These are phyloP conservation scores for Taxillus chinensis DNA, from an alignment of 164 flowering plant species.

Conservation along the genomic window DNA sequence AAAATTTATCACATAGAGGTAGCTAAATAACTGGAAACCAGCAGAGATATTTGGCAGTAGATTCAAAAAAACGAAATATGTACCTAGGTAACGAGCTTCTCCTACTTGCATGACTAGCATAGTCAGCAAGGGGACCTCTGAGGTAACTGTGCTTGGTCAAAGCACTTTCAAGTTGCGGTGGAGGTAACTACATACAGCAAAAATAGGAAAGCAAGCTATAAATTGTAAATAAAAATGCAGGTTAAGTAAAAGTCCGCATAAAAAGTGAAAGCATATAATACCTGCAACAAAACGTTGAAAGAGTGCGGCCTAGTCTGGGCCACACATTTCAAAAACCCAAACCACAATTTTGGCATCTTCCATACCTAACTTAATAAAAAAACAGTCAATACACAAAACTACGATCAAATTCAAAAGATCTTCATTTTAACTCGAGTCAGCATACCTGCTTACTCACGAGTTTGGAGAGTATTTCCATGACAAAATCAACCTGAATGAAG, in stretches of 20 bases:
- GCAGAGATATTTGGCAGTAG: no score
- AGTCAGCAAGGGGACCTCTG: constrained; percentile 61
- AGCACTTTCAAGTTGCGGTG: constrained; percentile 82
- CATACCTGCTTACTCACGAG: constrained; percentile 90
- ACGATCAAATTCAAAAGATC: not conserved
- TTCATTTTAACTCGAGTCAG: not conserved
- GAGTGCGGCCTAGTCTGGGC: constrained; percentile 97
- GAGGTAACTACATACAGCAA: constrained; percentile 67
- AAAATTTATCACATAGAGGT: not conserved
- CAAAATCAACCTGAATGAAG: constrained; percentile 73
- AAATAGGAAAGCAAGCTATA: constrained; percentile 1
- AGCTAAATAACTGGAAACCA: no score
- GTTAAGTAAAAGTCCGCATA: not conserved
- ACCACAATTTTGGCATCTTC: constrained; percentile 98
- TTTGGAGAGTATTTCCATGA: constrained; percentile 89
- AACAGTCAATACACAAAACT: not conserved
- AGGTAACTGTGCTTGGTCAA: constrained; percentile 58
- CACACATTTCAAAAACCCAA: constrained; percentile 91
- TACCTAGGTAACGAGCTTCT: constrained; percentile 70
- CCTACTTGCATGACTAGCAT: constrained; percentile 58
- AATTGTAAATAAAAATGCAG: not conserved
- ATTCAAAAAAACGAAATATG: not conserved
- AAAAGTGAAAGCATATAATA: constrained; percentile 12
- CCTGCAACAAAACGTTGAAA: constrained; percentile 74
- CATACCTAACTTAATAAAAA: constrained; percentile 41